phyloP scores from a whole-genome alignment of 768 basidiomycete genomes.

The Tephrocybe sp. region DNA sequence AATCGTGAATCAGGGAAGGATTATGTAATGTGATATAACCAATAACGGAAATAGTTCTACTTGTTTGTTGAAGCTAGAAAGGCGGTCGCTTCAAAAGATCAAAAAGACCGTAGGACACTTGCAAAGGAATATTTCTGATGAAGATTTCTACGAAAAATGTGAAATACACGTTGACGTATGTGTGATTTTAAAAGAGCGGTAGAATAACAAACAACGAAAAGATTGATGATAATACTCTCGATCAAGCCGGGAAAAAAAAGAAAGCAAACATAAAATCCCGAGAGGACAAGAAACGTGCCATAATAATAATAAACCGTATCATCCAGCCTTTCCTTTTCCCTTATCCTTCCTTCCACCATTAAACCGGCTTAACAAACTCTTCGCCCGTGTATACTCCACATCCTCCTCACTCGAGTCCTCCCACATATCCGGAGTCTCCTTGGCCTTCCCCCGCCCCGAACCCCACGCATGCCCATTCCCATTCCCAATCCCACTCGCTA shows the following conservation, averaged over 20 bases:
- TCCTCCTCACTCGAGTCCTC: constrained; percentile 78
- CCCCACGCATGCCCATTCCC: constrained; percentile 16
- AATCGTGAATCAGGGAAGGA: background rate
- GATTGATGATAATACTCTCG: too few relatives aligned
- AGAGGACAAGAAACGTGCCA: background rate
- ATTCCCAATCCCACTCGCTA: constrained; percentile 19
- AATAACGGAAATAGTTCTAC: too few relatives aligned
- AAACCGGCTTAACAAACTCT: constrained; percentile 45
- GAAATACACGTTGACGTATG: too few relatives aligned
- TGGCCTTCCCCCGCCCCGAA: constrained; percentile 14
- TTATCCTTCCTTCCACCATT: background rate
- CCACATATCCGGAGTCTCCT: constrained; percentile 49
- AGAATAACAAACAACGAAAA: too few relatives aligned
- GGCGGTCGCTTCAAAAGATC: too few relatives aligned
- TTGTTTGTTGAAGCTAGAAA: too few relatives aligned
- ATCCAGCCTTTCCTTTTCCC: background rate
- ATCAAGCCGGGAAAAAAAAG: too few relatives aligned
- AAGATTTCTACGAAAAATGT: too few relatives aligned
- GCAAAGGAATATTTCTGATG: too few relatives aligned
- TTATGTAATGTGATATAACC: constrained; percentile 1
- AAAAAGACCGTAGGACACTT: too few relatives aligned
- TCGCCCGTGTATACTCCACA: constrained; percentile 62
- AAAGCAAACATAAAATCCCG: background rate
- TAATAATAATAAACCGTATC: background rate
- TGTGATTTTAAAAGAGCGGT: too few relatives aligned